phyloP scores from a whole-genome alignment of 2,329 filamentous ascomycete genomes.

The Penicillium sp. region DNA sequence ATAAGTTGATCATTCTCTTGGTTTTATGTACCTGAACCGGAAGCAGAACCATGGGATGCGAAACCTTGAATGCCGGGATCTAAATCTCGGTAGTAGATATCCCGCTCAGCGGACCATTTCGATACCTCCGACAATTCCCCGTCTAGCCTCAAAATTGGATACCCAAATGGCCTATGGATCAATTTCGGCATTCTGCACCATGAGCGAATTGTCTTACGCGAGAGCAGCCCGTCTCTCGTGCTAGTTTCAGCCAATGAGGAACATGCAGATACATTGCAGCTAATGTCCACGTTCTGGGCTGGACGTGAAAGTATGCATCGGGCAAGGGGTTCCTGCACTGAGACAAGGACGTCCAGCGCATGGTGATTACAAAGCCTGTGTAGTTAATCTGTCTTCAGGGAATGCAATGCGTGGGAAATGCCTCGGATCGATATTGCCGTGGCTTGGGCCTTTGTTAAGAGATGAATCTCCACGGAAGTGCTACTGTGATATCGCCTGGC shows the following conservation, averaged over 20 bases:
- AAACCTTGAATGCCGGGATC: not conserved
- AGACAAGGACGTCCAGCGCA: not conserved
- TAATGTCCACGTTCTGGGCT: constrained; percentile 7
- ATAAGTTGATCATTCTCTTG: not conserved
- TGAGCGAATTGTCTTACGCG: not conserved
- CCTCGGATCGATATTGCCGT: not conserved
- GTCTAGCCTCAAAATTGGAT: not conserved
- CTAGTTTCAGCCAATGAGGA: not conserved
- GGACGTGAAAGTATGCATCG: not conserved
- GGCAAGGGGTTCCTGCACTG: not conserved
- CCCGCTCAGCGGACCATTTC: not conserved
- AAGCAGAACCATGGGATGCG: not conserved
- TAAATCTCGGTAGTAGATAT: not conserved
- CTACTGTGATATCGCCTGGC: not conserved
- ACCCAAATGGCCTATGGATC: not conserved
- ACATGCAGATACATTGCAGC: not conserved
- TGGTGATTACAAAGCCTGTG: not conserved
- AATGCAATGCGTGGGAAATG: not conserved
- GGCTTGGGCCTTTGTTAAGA: not conserved
- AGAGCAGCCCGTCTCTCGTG: not conserved
- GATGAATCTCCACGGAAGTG: not conserved
- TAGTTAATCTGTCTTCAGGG: not conserved
- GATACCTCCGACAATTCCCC: not conserved
- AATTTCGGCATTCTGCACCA: not conserved
- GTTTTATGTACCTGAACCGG: not conserved